phyloP scores from a whole-genome alignment of 1,139 yeast genomes.

The Blastobotrys niveus region DNA sequence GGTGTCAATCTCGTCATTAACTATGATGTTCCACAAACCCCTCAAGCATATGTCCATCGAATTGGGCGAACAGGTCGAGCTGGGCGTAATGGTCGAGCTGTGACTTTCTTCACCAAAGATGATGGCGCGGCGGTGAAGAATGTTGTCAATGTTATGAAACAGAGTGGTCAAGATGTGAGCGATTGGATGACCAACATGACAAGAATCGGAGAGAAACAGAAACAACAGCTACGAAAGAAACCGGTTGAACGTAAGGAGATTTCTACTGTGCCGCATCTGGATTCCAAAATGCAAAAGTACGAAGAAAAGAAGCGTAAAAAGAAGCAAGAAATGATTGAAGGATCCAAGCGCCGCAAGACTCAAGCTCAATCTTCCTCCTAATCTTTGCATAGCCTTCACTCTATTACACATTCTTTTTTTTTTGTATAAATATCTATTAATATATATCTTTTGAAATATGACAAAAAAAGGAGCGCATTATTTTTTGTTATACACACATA shows the following conservation, averaged over 20 bases:
- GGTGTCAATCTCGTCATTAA: constrained; percentile 93
- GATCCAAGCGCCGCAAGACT: constrained; percentile 59
- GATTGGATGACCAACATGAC: constrained; percentile 77
- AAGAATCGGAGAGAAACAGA: constrained; percentile 63
- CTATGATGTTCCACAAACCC: constrained; percentile 91
- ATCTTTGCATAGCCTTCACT: background rate
- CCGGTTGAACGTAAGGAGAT: constrained; percentile 66
- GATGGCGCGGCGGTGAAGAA: constrained; percentile 74
- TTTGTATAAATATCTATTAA: background rate
- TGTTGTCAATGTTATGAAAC: constrained; percentile 89
- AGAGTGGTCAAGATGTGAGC: constrained; percentile 64
- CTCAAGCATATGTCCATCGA: constrained; percentile 95
- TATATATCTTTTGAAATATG: too few species aligned
- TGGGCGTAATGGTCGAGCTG: constrained; percentile 77
- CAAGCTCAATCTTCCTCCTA: background rate
- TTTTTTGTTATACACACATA: background rate
- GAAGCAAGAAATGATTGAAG: constrained; percentile 68
- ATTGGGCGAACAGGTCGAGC: constrained; percentile 99
- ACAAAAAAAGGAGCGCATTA: background rate
- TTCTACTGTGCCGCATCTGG: constrained; percentile 76
- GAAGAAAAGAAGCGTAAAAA: constrained; percentile 46
- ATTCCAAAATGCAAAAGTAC: constrained; percentile 38
- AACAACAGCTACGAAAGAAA: constrained; percentile 55
- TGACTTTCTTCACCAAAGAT: constrained; percentile 89
- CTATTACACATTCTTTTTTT: background rate